Evolutionary conservation across 2,329 filamentous ascomycete genomes (phyloP).

Genomic region (Acrocalymma vagum): DNA sequence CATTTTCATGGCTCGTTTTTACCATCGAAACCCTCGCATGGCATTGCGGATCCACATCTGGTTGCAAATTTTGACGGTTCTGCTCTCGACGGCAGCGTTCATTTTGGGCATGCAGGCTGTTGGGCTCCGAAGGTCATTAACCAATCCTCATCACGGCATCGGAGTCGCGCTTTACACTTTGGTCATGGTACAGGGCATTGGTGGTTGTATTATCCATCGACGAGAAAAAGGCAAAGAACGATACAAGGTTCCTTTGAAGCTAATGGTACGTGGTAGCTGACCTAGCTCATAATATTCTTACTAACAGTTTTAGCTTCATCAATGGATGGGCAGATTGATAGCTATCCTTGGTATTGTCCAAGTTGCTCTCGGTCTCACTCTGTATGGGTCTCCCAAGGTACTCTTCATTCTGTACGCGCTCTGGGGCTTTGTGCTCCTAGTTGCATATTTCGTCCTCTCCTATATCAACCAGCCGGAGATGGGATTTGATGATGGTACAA

Average conservation of each 20-base stretch:
- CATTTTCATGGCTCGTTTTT: slow-evolving; percentile 78
- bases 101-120: slow-evolving; percentile 82
- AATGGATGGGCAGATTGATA: slow-evolving; percentile 83
- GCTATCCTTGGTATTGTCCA: slow-evolving; percentile 86
- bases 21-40: slow-evolving; percentile 66
- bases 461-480: slow-evolving; percentile 69
- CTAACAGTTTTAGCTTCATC: slow-evolving; percentile 73
- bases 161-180: slow-evolving; percentile 80
- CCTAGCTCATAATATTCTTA: not conserved
- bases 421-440: slow-evolving; percentile 75
- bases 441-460: slow-evolving; percentile 81
- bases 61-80: slow-evolving; percentile 73
- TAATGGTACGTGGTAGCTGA: slow-evolving; percentile 57
- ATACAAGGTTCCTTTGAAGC: slow-evolving; percentile 64
- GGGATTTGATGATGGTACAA: slow-evolving; percentile 65
- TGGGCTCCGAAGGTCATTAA: slow-evolving; percentile 73
- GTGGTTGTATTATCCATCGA: slow-evolving; percentile 70
- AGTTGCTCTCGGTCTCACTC: slow-evolving; percentile 84
- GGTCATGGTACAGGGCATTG: slow-evolving; percentile 74
- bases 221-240: slow-evolving; percentile 62
- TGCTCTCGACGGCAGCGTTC: slow-evolving; percentile 75
- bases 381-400: slow-evolving; percentile 88
- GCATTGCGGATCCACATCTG: slow-evolving; percentile 77
- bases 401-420: slow-evolving; percentile 88
- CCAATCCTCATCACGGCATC: slow-evolving; percentile 87